Base-by-base conservation (phyloP, 306 rosid genomes). In the Quercus berberidifolia region DNA sequence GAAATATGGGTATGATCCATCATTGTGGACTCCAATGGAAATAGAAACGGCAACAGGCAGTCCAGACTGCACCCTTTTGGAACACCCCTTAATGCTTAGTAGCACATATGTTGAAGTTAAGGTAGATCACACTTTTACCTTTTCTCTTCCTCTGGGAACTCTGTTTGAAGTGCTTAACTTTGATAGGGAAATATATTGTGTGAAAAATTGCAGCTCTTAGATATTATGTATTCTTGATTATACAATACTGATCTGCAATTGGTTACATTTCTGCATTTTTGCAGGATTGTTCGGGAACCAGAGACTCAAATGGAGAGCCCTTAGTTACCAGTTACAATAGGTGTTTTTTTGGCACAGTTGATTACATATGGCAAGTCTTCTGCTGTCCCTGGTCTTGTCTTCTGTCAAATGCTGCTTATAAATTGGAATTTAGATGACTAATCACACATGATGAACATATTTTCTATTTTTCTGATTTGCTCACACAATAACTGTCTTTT, bases 281-380 rank as follows among this genome's bases (percentile, higher is more conserved):
- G 80, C 90, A 92, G 98, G 91, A 86, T 86, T 55, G 74, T 78
- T 79, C 91, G 18, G 93, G 91, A 59, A 87, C 91, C 71, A 90
- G 99, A 82, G 99, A 89, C 78, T 78, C 87, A 60, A 77, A 87
- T 79, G 97, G 98, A 59, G 99, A 95, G 84, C 99, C 99, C 68
- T 78, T 85, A 70, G 93, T 85, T 76, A 95, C 99, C 76, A 95
- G 98, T 86, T 93, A 89, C 80, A 73, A 95, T 73, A 85, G 84
- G 62, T 72, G 92, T 84, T 95, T 95, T 83, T 62, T 84, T 57
- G 98, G 97, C 69, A 93, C 98, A 6, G 98, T 95, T 65, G 99
- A 93, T 85, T 95, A 95, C 82, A 95, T 95, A 80, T 95, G 99
- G 99, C 93, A 86, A 76, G 84, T 78, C 55, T 74, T 78, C 78